These are phyloP conservation scores for Neurospora terricola DNA, from an alignment of 495 filamentous ascomycete genomes.

Conservation along the genomic window DNA sequence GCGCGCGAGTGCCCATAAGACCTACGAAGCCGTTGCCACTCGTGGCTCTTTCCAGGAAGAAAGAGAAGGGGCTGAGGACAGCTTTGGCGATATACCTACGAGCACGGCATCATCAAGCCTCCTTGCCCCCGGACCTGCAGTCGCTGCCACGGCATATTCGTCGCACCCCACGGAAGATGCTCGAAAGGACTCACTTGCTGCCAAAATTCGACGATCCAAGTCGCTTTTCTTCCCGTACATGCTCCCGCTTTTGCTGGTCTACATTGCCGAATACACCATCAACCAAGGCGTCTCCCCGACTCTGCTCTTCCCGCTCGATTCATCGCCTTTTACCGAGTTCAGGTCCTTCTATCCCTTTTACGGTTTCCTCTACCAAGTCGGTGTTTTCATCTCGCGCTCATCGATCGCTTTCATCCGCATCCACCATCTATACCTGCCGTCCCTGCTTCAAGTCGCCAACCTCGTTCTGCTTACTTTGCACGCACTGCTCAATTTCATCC, in stretches of 20 bases:
- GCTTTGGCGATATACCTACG: slow-evolving; percentile 22
- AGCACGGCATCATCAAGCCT: slow-evolving; percentile 25
- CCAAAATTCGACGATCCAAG: slow-evolving; percentile 34
- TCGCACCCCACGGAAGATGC: slow-evolving; percentile 3
- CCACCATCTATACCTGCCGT: slow-evolving; percentile 69
- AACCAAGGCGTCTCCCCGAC: slow-evolving; percentile 89
- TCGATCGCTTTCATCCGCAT: slow-evolving; percentile 79
- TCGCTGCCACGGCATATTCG: slow-evolving; percentile 19
- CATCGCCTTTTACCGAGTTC: slow-evolving; percentile 68
- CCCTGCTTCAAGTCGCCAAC: slow-evolving; percentile 75
- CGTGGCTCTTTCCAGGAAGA: slow-evolving; percentile 22
- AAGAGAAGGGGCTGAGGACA: slow-evolving; percentile 20
- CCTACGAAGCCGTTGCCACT: slow-evolving; percentile 31
- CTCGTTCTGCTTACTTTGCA: slow-evolving; percentile 65
- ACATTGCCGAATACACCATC: slow-evolving; percentile 91
- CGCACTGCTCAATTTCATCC: slow-evolving; percentile 66
- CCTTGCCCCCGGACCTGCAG: slow-evolving; percentile 22
- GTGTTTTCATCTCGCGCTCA: slow-evolving; percentile 88
- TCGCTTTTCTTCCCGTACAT: slow-evolving; percentile 52
- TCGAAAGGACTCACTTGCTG: slow-evolving; percentile 29
- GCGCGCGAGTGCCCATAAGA: slow-evolving; percentile 22
- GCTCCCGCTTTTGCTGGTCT: slow-evolving; percentile 85
- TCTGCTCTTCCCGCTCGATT: slow-evolving; percentile 69
- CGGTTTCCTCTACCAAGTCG: slow-evolving; percentile 82
- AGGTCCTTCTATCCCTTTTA: slow-evolving; percentile 89